A percentile compares a stretch with the other conserved stretches of the same genome.
These are phyloP conservation scores for Apiospora phragmitis DNA, from an alignment of 2,329 filamentous ascomycete genomes.

Conservation along the genomic window DNA sequence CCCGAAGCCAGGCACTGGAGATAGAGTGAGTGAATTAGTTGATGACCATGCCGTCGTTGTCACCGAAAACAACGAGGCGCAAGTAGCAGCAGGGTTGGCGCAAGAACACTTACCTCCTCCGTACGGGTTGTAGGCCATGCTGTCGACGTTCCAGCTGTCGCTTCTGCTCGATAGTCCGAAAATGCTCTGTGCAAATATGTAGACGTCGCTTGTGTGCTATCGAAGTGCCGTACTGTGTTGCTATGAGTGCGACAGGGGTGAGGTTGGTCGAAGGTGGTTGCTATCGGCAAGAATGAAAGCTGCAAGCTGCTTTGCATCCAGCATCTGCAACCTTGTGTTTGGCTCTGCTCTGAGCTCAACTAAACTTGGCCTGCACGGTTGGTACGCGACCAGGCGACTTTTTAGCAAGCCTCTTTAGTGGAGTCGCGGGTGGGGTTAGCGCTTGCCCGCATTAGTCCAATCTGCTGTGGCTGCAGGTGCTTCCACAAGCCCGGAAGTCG, in stretches of 20 bases:
- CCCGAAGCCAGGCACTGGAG: constrained; percentile 64
- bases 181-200: not conserved
- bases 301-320: not conserved
- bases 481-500: constrained; percentile 7
- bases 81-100: not conserved
- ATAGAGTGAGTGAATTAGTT: constrained; percentile 10
- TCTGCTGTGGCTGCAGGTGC: not conserved
- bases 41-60: not conserved
- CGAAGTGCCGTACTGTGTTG: not conserved
- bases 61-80: not conserved
- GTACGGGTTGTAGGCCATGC: constrained; percentile 64
- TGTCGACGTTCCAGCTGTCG: constrained; percentile 3
- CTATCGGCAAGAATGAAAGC: not conserved
- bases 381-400: not conserved
- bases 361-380: not conserved
- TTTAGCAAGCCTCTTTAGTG: not conserved
- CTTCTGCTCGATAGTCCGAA: not conserved
- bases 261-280: not conserved
- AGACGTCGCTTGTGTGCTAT: not conserved
- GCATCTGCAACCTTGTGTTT: not conserved
- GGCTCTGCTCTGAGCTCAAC: not conserved
- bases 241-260: not conserved
- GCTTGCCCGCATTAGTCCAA: not conserved
- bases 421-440: not conserved
- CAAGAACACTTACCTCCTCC: constrained; percentile 44